A percentile compares a stretch with the other conserved stretches of the same genome.
phyloP scores from a whole-genome alignment of 2,329 filamentous ascomycete species.

The Verticillium isaacii region DNA sequence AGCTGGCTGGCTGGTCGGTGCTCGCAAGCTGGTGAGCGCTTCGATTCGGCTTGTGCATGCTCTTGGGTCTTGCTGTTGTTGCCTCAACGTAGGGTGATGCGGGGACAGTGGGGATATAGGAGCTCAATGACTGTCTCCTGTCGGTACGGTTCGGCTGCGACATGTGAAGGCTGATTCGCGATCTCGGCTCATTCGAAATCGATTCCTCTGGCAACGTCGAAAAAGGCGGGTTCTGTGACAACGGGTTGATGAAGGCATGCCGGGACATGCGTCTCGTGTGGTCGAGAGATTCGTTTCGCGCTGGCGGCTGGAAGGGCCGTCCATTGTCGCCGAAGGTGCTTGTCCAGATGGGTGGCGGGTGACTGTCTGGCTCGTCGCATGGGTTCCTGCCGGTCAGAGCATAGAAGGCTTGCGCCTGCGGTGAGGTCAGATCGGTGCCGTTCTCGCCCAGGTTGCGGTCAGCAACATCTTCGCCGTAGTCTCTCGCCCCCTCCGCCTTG shows the following conservation, averaged over 20 bases:
- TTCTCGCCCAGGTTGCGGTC: conserved; percentile 51
- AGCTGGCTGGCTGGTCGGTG: not conserved
- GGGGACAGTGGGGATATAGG: conserved; percentile 9
- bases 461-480: conserved; percentile 62
- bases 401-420: conserved; percentile 30
- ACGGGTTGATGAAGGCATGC: conserved; percentile 1
- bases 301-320: conserved; percentile 2
- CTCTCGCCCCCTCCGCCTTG: conserved; percentile 43
- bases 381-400: conserved; percentile 11
- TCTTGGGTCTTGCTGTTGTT: not conserved
- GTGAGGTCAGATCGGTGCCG: conserved; percentile 23
- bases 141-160: conserved; percentile 2
- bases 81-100: not conserved
- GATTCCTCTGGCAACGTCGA: not conserved
- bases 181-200: not conserved
- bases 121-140: conserved; percentile 10
- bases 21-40: not conserved
- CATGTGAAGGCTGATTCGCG: not conserved
- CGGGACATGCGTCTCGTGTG: not conserved
- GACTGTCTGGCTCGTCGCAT: conserved; percentile 10
- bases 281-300: not conserved
- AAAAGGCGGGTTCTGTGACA: not conserved
- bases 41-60: conserved; percentile 1
- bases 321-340: conserved; percentile 12
- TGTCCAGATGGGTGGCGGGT: conserved; percentile 5